Conservation (phyloP, 192 early-diverging fungal genomes). For the Rhizophagus prolifer region DNA sequence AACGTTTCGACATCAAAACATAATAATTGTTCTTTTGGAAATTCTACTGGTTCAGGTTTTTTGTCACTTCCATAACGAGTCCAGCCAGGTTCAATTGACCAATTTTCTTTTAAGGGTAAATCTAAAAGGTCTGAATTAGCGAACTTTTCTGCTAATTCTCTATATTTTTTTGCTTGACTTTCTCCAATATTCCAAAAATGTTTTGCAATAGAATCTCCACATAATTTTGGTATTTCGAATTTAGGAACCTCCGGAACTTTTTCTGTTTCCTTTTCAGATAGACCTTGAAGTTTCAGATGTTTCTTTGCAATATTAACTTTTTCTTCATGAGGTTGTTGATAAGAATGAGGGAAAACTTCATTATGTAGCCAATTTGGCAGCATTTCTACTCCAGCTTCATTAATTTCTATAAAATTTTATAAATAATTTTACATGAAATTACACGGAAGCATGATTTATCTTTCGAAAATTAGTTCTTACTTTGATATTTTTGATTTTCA, state of each 20-base stretch:
- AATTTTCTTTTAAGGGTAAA: conserved; percentile 46
- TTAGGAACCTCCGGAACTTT: conserved; percentile 32
- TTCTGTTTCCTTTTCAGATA: conserved; percentile 55
- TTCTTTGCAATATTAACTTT: conserved; percentile 36
- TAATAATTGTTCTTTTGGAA: conserved; percentile 62
- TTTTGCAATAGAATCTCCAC: conserved; percentile 60
- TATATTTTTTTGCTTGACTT: conserved; percentile 59
- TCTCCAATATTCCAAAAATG: conserved; percentile 78
- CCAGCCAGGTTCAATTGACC: conserved; percentile 74
- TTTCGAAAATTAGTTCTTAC: background rate
- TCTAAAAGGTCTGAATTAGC: conserved; percentile 37
- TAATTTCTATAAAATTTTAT: background rate
- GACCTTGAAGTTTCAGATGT: conserved; percentile 52
- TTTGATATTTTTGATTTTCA: background rate
- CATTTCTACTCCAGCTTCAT: conserved; percentile 21
- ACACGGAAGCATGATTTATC: background rate
- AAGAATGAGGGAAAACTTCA: background rate
- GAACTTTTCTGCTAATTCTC: conserved; percentile 54
- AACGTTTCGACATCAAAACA: conserved; percentile 91
- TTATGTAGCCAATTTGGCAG: conserved; percentile 27
- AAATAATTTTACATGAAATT: background rate
- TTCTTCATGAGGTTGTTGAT: background rate
- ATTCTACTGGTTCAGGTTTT: conserved; percentile 39
- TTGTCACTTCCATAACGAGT: conserved; percentile 66
- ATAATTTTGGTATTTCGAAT: conserved; percentile 16